Evolutionary conservation across 2,329 filamentous ascomycete genomes (phyloP).

Genomic region (Colletotrichum cuscutae): DNA sequence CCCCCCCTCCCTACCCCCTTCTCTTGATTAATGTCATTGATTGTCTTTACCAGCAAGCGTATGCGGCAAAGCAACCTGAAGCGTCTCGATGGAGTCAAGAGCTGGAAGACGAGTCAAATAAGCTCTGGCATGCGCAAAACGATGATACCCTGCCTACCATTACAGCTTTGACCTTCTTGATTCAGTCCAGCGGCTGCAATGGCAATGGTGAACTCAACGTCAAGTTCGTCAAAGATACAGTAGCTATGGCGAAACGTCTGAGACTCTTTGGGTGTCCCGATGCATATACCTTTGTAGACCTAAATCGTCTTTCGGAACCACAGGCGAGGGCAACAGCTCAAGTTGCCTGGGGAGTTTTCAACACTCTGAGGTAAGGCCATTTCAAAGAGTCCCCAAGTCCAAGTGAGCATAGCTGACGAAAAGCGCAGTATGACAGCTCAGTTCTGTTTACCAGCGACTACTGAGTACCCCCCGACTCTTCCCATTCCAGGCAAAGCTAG

Average conservation of each 20-base stretch:
- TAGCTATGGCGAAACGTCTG: slow-evolving; percentile 23
- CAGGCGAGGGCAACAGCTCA: slow-evolving; percentile 19
- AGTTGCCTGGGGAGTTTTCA: slow-evolving; percentile 47
- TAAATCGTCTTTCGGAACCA: slow-evolving; percentile 5
- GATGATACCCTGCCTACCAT: slow-evolving; percentile 25
- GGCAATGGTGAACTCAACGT: slow-evolving; percentile 29
- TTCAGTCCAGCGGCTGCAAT: slow-evolving; percentile 27
- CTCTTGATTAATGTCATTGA: background rate
- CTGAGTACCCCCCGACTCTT: slow-evolving; percentile 25
- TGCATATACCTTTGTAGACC: slow-evolving; percentile 8
- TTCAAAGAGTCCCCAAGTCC: background rate
- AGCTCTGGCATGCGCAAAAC: slow-evolving; percentile 23
- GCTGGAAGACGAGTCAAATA: slow-evolving; percentile 24
- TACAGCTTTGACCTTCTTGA: slow-evolving; percentile 20
- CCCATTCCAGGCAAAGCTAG: slow-evolving; percentile 19
- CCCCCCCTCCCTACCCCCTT: background rate
- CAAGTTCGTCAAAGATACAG: slow-evolving; percentile 25
- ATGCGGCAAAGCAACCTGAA: slow-evolving; percentile 16
- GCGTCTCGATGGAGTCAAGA: slow-evolving; percentile 29
- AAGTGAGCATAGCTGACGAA: background rate
- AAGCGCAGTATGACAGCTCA: slow-evolving; percentile 17
- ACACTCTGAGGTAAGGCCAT: slow-evolving; percentile 48
- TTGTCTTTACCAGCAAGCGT: slow-evolving; percentile 12
- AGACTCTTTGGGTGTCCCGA: slow-evolving; percentile 30
- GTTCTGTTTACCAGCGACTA: slow-evolving; percentile 28